Conservation (phyloP, 2,329 filamentous ascomycete genomes). For the Diplodia corticola region DNA sequence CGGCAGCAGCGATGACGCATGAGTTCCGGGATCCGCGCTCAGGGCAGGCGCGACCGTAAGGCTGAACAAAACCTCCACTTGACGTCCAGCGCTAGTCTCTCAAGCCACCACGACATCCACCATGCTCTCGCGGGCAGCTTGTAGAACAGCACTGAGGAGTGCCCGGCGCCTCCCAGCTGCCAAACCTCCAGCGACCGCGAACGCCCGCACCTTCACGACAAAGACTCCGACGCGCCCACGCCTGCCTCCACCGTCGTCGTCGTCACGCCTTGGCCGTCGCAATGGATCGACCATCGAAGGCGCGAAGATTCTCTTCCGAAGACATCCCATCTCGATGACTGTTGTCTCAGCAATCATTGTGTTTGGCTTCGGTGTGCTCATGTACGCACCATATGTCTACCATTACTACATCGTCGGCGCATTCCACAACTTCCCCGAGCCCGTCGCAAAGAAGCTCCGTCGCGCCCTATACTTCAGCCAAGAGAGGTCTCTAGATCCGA, state of each 20-base stretch:
- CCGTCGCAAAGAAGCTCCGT: conserved; percentile 75
- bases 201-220: conserved; percentile 26
- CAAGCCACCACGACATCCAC: conserved; percentile 23
- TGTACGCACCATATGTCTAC: conserved; percentile 51
- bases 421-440: conserved; percentile 63
- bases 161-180: conserved; percentile 29
- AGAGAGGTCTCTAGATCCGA: conserved; percentile 59
- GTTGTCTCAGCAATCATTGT: conserved; percentile 41
- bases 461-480: conserved; percentile 81
- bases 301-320: conserved; percentile 37
- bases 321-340: conserved; percentile 44
- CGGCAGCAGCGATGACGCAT: conserved; percentile 12
- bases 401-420: conserved; percentile 48
- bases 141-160: conserved; percentile 31
- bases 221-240: conserved; percentile 30
- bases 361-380: conserved; percentile 39
- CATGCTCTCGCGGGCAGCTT: conserved; percentile 42
- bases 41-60: conserved; percentile 14
- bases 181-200: conserved; percentile 30
- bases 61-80: conserved; percentile 22
- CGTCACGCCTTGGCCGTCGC: conserved; percentile 31
- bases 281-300: conserved; percentile 31
- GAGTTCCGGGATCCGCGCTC: conserved; percentile 15
- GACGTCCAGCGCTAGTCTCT: not conserved
- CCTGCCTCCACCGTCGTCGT: conserved; percentile 28